Evolutionary conservation across 139 green algal species (phyloP).

Genomic region (Gonium pectorale): DNA sequence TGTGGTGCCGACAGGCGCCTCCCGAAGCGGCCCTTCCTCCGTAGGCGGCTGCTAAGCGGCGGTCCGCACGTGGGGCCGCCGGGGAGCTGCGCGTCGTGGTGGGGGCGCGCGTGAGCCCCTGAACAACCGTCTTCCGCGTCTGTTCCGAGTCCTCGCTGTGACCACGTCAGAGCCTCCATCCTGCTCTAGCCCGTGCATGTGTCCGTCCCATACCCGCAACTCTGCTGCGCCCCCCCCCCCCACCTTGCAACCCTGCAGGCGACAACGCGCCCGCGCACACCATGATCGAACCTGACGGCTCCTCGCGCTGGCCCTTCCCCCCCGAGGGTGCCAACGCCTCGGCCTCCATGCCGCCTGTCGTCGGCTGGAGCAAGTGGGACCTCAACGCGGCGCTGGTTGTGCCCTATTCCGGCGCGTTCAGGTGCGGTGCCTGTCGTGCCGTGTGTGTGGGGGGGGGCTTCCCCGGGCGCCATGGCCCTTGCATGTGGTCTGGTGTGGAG

Average conservation of each 20-base stretch:
- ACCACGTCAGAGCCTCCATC: background rate
- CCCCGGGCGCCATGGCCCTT: background rate
- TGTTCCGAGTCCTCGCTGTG: background rate
- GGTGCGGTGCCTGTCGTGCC: background rate
- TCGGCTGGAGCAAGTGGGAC: background rate
- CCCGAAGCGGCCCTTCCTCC: no score
- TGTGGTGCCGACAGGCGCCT: no score
- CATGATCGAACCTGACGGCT: background rate
- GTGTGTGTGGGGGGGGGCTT: background rate
- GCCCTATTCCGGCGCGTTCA: constrained; percentile 8
- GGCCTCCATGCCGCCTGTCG: background rate
- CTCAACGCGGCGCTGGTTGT: constrained; percentile 1
- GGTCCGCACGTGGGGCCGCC: no score
- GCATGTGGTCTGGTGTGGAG: background rate
- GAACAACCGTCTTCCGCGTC: background rate
- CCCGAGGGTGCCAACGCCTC: background rate
- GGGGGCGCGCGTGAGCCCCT: no score
- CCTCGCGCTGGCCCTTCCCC: background rate
- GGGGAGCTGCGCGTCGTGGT: no score
- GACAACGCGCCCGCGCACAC: constrained; percentile 1
- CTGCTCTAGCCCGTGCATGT: background rate
- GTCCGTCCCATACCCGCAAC: background rate
- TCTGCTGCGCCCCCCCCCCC: background rate
- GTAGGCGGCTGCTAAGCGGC: no score
- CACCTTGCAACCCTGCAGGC: background rate